These are phyloP conservation scores for Fusarium staphyleae DNA, from an alignment of 2,329 filamentous ascomycete genomes.

Conservation along the genomic window DNA sequence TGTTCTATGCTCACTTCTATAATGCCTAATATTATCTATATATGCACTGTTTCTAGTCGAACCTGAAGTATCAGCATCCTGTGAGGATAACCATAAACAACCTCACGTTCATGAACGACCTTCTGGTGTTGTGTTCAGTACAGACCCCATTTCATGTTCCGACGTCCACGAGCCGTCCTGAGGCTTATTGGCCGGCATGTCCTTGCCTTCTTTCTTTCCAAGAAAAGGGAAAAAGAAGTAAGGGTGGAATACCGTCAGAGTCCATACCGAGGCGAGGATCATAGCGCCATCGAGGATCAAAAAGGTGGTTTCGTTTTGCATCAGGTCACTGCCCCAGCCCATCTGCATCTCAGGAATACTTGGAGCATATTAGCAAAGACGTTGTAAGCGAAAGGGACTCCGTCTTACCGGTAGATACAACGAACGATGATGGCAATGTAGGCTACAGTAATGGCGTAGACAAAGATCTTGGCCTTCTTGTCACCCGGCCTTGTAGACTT, in stretches of 20 bases:
- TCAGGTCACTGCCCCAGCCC: slow-evolving; percentile 32
- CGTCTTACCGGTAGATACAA: slow-evolving; percentile 29
- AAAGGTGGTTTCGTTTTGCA: slow-evolving; percentile 34
- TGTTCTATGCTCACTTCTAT: too few relatives aligned
- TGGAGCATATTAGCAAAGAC: neutral
- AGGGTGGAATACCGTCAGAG: slow-evolving; percentile 26
- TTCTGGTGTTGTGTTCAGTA: neutral
- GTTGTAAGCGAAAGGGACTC: neutral
- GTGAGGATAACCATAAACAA: too few relatives aligned
- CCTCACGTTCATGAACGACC: too few relatives aligned
- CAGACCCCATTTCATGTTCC: neutral
- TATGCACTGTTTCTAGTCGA: too few relatives aligned
- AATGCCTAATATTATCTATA: too few relatives aligned
- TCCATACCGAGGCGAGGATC: slow-evolving; percentile 30
- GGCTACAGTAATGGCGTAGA: slow-evolving; percentile 12
- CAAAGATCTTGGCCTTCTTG: slow-evolving; percentile 30
- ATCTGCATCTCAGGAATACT: slow-evolving; percentile 35
- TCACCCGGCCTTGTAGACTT: slow-evolving; percentile 16
- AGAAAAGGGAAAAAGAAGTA: slow-evolving; percentile 30
- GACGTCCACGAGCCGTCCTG: neutral
- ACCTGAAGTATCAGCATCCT: too few relatives aligned
- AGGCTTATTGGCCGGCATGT: slow-evolving; percentile 3
- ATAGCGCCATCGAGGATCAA: slow-evolving; percentile 30
- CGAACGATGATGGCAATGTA: slow-evolving; percentile 31
- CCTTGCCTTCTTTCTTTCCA: slow-evolving; percentile 7